Conservation (phyloP, 257 asterid species). For the Plantago ovata region DNA sequence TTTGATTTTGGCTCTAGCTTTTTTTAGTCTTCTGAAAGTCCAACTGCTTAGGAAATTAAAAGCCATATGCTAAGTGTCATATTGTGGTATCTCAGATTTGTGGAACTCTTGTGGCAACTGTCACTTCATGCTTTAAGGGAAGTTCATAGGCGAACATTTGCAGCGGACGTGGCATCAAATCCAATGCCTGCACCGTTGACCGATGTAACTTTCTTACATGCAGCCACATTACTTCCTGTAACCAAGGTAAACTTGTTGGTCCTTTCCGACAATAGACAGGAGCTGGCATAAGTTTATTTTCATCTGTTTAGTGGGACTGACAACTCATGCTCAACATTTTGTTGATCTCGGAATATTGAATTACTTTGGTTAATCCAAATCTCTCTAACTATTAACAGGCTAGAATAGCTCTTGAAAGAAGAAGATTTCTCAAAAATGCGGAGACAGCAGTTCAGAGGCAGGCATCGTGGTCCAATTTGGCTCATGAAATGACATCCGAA, state of each 20-base stretch:
- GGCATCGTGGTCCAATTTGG: slow-evolving; percentile 97
- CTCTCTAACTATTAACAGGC: slow-evolving; percentile 54
- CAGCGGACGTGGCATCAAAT: slow-evolving; percentile 85
- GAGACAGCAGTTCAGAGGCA: slow-evolving; percentile 95
- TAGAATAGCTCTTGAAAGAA: slow-evolving; percentile 97
- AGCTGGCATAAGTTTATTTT: slow-evolving; percentile 6
- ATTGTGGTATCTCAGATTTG: slow-evolving; percentile 61
- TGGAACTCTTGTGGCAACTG: slow-evolving; percentile 97
- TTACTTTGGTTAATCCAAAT: no score
- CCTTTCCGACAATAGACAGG: no score
- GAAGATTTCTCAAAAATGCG: slow-evolving; percentile 87
- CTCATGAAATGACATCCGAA: slow-evolving; percentile 99
- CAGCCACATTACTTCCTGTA: slow-evolving; percentile 93
- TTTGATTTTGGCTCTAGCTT: no score
- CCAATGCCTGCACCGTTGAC: slow-evolving; percentile 95
- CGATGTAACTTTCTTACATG: slow-evolving; percentile 99
- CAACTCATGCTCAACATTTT: no score
- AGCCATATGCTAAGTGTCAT: slow-evolving; percentile 6
- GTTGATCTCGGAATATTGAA: no score
- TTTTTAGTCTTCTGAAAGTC: no score
- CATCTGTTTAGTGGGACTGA: no score
- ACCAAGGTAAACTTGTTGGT: slow-evolving; percentile 96
- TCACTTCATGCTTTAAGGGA: slow-evolving; percentile 98
- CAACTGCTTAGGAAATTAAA: no score
- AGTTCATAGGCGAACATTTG: slow-evolving; percentile 86